Evolutionary conservation across 2,329 filamentous ascomycete genomes (phyloP).

Genomic region (Colletotrichum abscissum): DNA sequence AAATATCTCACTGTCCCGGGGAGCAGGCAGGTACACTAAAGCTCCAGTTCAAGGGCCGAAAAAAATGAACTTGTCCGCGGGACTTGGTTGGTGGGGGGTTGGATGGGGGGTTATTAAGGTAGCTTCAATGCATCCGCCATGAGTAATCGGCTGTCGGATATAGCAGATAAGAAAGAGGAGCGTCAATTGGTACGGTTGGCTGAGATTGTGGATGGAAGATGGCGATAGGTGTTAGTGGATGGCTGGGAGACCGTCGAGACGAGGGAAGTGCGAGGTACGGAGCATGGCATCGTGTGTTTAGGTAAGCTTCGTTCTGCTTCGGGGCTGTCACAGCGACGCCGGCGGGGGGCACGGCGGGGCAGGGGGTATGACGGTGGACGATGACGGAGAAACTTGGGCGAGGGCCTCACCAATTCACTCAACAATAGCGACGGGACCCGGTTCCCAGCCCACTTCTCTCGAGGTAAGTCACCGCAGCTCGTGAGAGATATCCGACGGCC

Average conservation of each 20-base stretch:
- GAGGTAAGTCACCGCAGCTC: neutral
- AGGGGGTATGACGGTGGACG: neutral
- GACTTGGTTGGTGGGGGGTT: conserved; percentile 5
- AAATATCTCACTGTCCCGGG: neutral
- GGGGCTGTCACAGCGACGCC: neutral
- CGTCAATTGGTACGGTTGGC: conserved; percentile 19
- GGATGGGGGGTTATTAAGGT: neutral
- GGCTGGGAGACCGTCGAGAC: neutral
- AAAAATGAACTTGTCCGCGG: conserved; percentile 10
- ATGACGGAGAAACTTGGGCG: conserved; percentile 25
- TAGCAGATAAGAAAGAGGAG: conserved; percentile 7
- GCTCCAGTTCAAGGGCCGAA: neutral
- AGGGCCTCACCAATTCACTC: neutral
- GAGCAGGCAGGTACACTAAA: neutral
- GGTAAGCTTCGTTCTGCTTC: conserved; percentile 8
- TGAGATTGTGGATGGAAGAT: neutral
- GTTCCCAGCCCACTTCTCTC: neutral
- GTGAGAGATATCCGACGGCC: neutral
- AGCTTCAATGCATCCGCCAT: neutral
- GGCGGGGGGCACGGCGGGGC: neutral
- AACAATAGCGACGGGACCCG: neutral
- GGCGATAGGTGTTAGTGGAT: conserved; percentile 28
- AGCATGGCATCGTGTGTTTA: conserved; percentile 15
- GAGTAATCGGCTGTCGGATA: conserved; percentile 22
- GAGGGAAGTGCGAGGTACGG: neutral